These are phyloP conservation scores for Xylaria scruposa DNA, from an alignment of 495 filamentous ascomycete species.

Conservation along the genomic window DNA sequence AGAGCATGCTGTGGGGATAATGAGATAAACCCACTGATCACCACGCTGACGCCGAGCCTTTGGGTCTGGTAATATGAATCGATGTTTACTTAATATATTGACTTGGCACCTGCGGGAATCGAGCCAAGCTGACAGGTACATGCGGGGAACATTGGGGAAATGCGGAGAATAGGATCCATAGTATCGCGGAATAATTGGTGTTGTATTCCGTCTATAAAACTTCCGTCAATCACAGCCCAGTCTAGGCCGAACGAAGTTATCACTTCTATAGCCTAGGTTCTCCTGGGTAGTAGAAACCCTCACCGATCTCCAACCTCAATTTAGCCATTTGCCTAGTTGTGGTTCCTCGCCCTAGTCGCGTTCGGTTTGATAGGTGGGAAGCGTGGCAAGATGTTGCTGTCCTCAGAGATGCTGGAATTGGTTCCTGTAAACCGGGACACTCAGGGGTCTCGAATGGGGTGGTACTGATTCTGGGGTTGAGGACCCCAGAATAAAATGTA, in stretches of 20 bases:
- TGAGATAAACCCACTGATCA: not conserved
- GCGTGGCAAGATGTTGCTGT: not conserved
- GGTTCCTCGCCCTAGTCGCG: not conserved
- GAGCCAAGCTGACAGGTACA: not conserved
- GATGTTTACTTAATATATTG: not conserved
- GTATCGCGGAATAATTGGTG: slow-evolving; percentile 18
- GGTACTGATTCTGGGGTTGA: not conserved
- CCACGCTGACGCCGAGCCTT: not conserved
- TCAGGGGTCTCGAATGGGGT: not conserved
- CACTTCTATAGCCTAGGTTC: not conserved
- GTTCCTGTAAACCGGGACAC: not conserved
- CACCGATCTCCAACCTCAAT: slow-evolving; percentile 5
- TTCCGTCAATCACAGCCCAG: slow-evolving; percentile 26
- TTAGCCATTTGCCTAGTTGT: slow-evolving; percentile 2
- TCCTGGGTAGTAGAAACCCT: not conserved
- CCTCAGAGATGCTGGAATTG: not conserved
- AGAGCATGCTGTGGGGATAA: not conserved
- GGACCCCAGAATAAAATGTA: not conserved
- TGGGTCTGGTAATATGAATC: not conserved
- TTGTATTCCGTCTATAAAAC: not conserved
- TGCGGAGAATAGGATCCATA: slow-evolving; percentile 10
- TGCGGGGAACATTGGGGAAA: slow-evolving; percentile 21
- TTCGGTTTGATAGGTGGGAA: slow-evolving; percentile 21
- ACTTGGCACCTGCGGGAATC: not conserved
- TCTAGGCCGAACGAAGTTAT: not conserved